Percentiles rank a stretch among this genome's conserved stretches.
These are phyloP conservation scores for Hyphodiscus hymeniophilus DNA, from an alignment of 495 filamentous ascomycete species.

Conservation along the genomic window DNA sequence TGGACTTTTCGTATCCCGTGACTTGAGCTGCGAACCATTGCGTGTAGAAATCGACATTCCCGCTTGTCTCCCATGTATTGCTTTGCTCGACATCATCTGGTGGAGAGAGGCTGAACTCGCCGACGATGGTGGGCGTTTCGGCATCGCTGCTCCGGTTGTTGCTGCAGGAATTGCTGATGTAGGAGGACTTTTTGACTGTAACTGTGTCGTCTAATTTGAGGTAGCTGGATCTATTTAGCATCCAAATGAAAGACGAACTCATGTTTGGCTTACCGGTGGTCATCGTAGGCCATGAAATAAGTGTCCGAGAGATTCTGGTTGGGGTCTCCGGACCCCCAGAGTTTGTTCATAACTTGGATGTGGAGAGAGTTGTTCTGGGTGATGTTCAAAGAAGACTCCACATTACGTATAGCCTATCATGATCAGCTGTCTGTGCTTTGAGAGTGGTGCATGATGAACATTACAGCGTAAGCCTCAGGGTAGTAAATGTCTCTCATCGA, in stretches of 20 bases:
- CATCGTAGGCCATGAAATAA: slow-evolving; percentile 20
- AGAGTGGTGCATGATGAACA: slow-evolving; percentile 2
- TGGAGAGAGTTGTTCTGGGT: slow-evolving; percentile 33
- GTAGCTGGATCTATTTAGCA: slow-evolving; percentile 40
- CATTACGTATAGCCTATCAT: slow-evolving; percentile 41
- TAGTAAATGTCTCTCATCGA: slow-evolving; percentile 35
- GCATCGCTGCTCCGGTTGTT: slow-evolving; percentile 34
- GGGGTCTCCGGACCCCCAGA: slow-evolving; percentile 18
- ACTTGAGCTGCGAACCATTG: slow-evolving; percentile 55
- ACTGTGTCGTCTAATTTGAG: slow-evolving; percentile 42
- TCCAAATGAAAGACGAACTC: slow-evolving; percentile 23
- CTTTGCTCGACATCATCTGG: slow-evolving; percentile 37
- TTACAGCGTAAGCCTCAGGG: slow-evolving; percentile 35
- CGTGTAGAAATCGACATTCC: slow-evolving; percentile 43
- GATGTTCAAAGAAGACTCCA: slow-evolving; percentile 34
- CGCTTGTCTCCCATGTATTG: slow-evolving; percentile 36
- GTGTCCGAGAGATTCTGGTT: slow-evolving; percentile 28
- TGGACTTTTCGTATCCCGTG: slow-evolving; percentile 42
- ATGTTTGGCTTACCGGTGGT: slow-evolving; percentile 30
- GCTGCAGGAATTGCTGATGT: slow-evolving; percentile 41
- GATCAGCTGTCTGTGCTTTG: neutral
- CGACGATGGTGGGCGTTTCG: slow-evolving; percentile 41
- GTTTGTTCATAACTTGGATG: slow-evolving; percentile 45
- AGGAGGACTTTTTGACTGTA: slow-evolving; percentile 32
- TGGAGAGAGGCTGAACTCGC: slow-evolving; percentile 48